A percentile compares a stretch with the other conserved stretches of the same genome.
These are phyloP conservation scores for Aspergillus unguis DNA, from an alignment of 2,329 filamentous ascomycete genomes.

Conservation along the genomic window DNA sequence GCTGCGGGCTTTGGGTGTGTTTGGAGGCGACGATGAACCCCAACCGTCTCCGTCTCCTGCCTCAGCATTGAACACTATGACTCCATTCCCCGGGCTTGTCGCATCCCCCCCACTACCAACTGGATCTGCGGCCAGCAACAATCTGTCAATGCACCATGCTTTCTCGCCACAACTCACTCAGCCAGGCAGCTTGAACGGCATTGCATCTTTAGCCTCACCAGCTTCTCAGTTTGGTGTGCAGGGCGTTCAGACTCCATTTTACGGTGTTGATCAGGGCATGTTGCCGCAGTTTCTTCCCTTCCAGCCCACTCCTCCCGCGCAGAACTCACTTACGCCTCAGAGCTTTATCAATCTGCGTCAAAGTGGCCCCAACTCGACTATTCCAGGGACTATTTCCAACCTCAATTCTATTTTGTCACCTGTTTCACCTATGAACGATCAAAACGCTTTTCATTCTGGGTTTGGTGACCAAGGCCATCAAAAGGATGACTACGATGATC, in stretches of 20 bases:
- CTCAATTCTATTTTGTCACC: slow-evolving; percentile 57
- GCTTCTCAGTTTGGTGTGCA: slow-evolving; percentile 61
- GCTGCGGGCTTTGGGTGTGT: slow-evolving; percentile 84
- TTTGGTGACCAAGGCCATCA: slow-evolving; percentile 21
- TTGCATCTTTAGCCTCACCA: slow-evolving; percentile 68
- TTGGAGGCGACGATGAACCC: slow-evolving; percentile 70
- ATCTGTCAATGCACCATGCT: slow-evolving; percentile 57
- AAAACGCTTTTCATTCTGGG: slow-evolving; percentile 37
- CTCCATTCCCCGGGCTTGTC: slow-evolving; percentile 69
- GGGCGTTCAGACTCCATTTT: slow-evolving; percentile 56
- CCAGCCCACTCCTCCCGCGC: slow-evolving; percentile 57
- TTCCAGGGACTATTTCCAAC: slow-evolving; percentile 42
- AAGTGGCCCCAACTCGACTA: slow-evolving; percentile 57
- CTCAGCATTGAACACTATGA: slow-evolving; percentile 63
- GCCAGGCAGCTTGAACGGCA: slow-evolving; percentile 60
- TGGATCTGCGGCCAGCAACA: slow-evolving; percentile 71
- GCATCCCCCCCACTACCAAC: slow-evolving; percentile 82
- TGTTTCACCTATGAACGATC: slow-evolving; percentile 60
- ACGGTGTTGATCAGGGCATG: slow-evolving; percentile 56
- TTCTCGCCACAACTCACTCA: slow-evolving; percentile 61
- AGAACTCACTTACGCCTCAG: slow-evolving; percentile 40
- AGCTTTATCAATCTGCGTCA: slow-evolving; percentile 43
- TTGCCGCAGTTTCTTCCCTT: slow-evolving; percentile 66
- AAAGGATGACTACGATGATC: slow-evolving; percentile 27
- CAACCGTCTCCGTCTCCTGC: slow-evolving; percentile 64